Evolutionary conservation across 2,329 filamentous ascomycete species (phyloP).

Genomic region (Cercospora citrullina): DNA sequence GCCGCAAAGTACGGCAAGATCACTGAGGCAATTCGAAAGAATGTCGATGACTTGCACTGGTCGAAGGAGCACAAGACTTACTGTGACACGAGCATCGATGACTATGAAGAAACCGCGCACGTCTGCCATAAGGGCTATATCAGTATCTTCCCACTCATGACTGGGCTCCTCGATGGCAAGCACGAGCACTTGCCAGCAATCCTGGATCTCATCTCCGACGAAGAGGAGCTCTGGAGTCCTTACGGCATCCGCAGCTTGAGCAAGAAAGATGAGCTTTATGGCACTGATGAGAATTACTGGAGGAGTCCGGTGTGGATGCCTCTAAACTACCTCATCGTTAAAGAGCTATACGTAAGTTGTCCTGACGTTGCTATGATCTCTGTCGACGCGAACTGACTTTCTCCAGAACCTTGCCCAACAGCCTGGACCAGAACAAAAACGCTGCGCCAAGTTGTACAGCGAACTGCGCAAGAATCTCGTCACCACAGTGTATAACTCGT

Average conservation of each 20-base stretch:
- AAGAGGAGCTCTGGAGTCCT: slow-evolving; percentile 84
- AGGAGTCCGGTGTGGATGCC: slow-evolving; percentile 92
- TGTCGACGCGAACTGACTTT: slow-evolving; percentile 11
- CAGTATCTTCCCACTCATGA: slow-evolving; percentile 87
- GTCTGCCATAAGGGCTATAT: slow-evolving; percentile 98
- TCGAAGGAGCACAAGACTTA: slow-evolving; percentile 75
- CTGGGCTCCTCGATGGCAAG: slow-evolving; percentile 73
- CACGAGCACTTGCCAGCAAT: slow-evolving; percentile 72
- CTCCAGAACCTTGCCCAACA: slow-evolving; percentile 62
- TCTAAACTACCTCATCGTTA: slow-evolving; percentile 86
- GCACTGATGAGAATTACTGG: slow-evolving; percentile 96
- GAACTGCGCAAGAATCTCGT: slow-evolving; percentile 80
- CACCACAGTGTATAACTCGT: slow-evolving; percentile 82
- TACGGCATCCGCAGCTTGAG: slow-evolving; percentile 89
- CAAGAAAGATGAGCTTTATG: slow-evolving; percentile 78
- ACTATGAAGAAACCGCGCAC: slow-evolving; percentile 83
- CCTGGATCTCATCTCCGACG: slow-evolving; percentile 74
- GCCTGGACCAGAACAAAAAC: slow-evolving; percentile 65
- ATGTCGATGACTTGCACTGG: slow-evolving; percentile 95
- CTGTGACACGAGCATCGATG: slow-evolving; percentile 93
- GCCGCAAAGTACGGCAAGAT: slow-evolving; percentile 69
- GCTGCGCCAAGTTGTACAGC: slow-evolving; percentile 72
- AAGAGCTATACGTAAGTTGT: slow-evolving; percentile 70
- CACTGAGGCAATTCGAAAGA: slow-evolving; percentile 74
- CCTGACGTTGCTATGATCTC: neutral